phyloP scores from a whole-genome alignment of 73 alveolate species.

The Paramecium pentaurelia region DNA sequence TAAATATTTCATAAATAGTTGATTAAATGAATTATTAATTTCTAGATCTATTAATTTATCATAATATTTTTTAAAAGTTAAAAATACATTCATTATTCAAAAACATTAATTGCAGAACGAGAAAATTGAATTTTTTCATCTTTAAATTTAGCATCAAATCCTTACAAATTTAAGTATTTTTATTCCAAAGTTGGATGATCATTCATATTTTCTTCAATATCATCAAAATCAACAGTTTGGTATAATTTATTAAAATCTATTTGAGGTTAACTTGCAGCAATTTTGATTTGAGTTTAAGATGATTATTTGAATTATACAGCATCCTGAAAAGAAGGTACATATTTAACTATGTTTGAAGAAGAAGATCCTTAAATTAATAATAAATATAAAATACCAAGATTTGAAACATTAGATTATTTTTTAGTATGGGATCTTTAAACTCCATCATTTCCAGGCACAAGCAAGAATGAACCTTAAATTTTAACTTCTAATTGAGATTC shows the following conservation, averaged over 20 bases:
- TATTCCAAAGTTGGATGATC: neutral
- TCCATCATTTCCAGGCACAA: neutral
- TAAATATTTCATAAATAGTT: neutral
- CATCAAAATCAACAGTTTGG: conserved; percentile 18
- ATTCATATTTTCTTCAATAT: neutral
- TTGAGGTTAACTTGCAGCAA: conserved; percentile 27
- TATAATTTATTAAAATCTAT: neutral
- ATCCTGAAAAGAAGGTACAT: neutral
- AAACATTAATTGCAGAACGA: conserved; percentile 3
- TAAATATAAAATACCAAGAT: neutral
- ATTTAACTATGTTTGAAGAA: neutral
- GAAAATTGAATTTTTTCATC: neutral
- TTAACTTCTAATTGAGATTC: neutral
- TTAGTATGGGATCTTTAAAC: neutral
- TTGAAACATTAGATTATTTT: neutral
- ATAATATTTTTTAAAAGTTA: neutral
- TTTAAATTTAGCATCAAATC: conserved; percentile 12
- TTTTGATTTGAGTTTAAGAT: neutral
- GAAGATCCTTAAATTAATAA: neutral
- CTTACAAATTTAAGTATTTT: neutral
- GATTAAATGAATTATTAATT: neutral
- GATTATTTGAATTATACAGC: neutral
- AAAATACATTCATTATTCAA: neutral
- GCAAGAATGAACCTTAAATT: neutral
- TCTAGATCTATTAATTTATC: neutral